phyloP scores from a whole-genome alignment of 331 rosid genomes.

The Pyrus hybrid region DNA sequence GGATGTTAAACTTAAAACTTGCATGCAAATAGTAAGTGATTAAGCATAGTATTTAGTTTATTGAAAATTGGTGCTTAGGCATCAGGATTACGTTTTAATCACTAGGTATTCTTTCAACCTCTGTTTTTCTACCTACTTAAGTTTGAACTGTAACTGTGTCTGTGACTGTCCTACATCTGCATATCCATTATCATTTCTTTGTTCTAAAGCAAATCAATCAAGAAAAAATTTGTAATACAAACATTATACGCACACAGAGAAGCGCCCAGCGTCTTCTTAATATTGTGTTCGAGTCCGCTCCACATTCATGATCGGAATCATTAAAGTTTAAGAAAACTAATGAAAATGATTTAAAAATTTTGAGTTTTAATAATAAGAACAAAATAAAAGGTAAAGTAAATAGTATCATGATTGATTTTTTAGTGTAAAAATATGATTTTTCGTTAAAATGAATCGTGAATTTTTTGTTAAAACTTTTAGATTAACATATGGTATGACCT shows the following conservation, averaged over 20 bases:
- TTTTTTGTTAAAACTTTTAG: too few species aligned
- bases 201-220: neutral
- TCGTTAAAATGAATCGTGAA: too few species aligned
- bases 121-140: neutral
- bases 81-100: neutral
- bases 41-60: neutral
- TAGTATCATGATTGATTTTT: too few species aligned
- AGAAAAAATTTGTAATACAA: neutral
- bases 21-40: neutral
- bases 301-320: too few species aligned
- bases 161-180: neutral
- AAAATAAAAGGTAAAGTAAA: too few species aligned
- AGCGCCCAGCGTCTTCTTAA: neutral
- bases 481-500: too few species aligned
- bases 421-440: too few species aligned
- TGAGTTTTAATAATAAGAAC: too few species aligned
- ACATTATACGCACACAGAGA: neutral
- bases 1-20: neutral
- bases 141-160: neutral
- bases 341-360: too few species aligned
- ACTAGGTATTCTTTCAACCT: neutral
- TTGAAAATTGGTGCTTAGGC: neutral
- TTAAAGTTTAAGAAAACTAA: too few species aligned
- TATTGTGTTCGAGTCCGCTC: neutral
- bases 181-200: neutral